These are phyloP conservation scores for Citropsis articulata DNA, from an alignment of 345 rosid genomes.

Conservation along the genomic window DNA sequence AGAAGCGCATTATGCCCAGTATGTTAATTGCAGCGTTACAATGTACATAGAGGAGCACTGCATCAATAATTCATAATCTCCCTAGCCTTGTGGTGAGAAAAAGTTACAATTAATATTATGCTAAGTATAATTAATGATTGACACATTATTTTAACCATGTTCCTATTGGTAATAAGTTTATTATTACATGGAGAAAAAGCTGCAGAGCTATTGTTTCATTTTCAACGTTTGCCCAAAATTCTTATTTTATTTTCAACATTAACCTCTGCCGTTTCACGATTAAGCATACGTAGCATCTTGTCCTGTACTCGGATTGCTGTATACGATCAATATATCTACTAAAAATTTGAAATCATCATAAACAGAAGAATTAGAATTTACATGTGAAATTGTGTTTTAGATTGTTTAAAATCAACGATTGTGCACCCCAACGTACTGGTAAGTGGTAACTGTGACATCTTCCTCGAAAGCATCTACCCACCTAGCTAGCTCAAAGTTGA, in stretches of 20 bases:
- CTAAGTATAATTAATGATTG: not conserved
- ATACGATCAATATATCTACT: not conserved
- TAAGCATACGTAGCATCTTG: too few relatives aligned
- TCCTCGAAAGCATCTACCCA: not conserved
- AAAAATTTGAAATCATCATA: not conserved
- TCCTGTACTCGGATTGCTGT: too few relatives aligned
- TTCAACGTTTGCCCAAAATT: too few relatives aligned
- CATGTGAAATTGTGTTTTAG: not conserved
- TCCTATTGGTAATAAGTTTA: not conserved
- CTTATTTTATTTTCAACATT: too few relatives aligned
- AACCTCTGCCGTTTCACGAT: too few relatives aligned
- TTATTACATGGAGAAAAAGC: not conserved
- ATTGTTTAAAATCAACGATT: too few relatives aligned
- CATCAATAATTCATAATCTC: not conserved
- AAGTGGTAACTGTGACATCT: not conserved
- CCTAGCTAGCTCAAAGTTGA: not conserved
- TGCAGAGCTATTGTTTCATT: not conserved
- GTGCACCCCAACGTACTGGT: not conserved
- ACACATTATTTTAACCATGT: not conserved
- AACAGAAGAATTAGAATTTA: not conserved
- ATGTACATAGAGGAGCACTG: not conserved
- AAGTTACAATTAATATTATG: not conserved
- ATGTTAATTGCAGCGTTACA: conserved; percentile 9
- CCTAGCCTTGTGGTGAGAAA: not conserved
- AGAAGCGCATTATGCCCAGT: conserved; percentile 27